Conservation (phyloP, 441 rosid species). For the Mallotus japonicus region DNA sequence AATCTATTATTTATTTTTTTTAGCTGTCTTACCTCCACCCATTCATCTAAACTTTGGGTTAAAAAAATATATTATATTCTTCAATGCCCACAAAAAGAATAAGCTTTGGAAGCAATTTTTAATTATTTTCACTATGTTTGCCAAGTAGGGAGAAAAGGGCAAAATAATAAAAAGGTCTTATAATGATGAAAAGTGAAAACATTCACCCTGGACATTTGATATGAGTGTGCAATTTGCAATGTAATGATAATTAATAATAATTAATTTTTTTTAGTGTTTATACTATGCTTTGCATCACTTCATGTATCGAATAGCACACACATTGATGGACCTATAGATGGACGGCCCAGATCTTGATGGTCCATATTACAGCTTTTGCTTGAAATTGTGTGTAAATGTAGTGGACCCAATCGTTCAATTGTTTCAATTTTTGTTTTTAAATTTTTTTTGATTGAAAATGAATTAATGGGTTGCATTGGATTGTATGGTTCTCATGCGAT, state of each 20-base stretch:
- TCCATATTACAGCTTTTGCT: conserved; percentile 36
- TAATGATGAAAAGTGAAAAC: background rate
- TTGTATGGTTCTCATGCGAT: conserved; percentile 9
- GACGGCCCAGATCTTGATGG: conserved; percentile 26
- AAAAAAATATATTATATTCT: too few species aligned
- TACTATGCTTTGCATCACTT: conserved; percentile 21
- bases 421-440: background rate
- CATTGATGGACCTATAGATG: conserved; percentile 21
- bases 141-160: background rate
- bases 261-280: background rate
- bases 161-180: background rate
- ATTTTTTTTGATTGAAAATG: background rate
- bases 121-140: background rate
- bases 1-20: background rate
- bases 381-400: conserved; percentile 25
- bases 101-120: background rate
- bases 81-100: background rate
- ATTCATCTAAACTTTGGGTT: background rate
- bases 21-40: background rate
- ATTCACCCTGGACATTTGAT: conserved; percentile 5
- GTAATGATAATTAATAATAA: conserved; percentile 33
- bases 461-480: conserved; percentile 27
- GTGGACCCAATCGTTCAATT: conserved; percentile 19
- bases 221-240: conserved; percentile 21
- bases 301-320: conserved; percentile 1